A percentile compares a stretch with the other conserved stretches of the same genome.
Conservation (phyloP, 2,329 filamentous ascomycete genomes). For the Penicillium sp. region DNA sequence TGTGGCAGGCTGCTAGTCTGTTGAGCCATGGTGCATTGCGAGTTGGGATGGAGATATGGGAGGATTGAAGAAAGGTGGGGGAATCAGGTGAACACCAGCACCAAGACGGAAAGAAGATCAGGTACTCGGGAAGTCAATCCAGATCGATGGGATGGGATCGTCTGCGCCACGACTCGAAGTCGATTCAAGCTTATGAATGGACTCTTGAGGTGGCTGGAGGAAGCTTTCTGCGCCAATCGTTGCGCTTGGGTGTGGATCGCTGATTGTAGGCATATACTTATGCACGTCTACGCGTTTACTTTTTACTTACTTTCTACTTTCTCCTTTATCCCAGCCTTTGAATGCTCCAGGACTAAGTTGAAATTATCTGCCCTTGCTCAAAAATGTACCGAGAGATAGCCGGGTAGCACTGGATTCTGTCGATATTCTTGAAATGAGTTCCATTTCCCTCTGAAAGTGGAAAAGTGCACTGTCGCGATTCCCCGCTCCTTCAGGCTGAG, state of each 20-base stretch:
- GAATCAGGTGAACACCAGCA: no score
- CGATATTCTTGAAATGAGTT: slow-evolving; percentile 1
- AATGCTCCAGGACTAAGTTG: not conserved
- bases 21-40: not conserved
- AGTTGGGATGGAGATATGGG: no score
- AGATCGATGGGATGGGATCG: no score
- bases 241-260: no score
- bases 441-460: slow-evolving; percentile 1
- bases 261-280: no score
- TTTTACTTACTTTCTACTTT: not conserved
- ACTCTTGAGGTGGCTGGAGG: no score
- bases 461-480: slow-evolving; percentile 5
- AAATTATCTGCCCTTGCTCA: not conserved
- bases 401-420: slow-evolving; percentile 12
- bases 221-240: no score
- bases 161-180: no score
- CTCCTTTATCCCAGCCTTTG: not conserved
- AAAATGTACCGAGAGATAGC: slow-evolving; percentile 1
- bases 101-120: no score
- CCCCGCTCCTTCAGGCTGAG: not conserved
- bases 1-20: not conserved
- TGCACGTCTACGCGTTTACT: not conserved
- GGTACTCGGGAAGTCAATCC: no score
- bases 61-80: no score
- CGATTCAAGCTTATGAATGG: no score